Evolutionary conservation across 2,329 filamentous ascomycete species (phyloP), one percentile per base, ranked within the genome.

Genomic region (Alternaria viburni): DNA sequence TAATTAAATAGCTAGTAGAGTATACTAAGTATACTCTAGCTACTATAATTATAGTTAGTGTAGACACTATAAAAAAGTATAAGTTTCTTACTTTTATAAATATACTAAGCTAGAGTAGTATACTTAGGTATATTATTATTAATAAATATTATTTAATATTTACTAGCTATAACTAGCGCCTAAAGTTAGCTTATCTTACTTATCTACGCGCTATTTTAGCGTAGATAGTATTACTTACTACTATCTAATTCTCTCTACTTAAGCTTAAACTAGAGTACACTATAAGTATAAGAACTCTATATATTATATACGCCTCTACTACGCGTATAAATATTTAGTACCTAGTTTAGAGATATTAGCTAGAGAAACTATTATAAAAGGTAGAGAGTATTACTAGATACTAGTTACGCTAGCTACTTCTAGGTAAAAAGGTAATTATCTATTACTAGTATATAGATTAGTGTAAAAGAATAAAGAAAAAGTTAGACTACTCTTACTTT

Each of bases 101-200:
- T 17, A 6, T 61, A 17, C 30, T 72, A 66, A 70, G 43, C 26
- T 28, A 28, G 26, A 28, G 26, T 28, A 57, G 62, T 17, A 21
- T 67, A 11, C 65, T 72, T 21, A 26, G 55, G 21, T 46, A 52
- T n/a, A 65, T 74, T 4, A 64, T 71, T 11, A 45, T 69, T 10
- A 54, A 67, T 41, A 52, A 73, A 67, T 67, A 64, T 68, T 43
- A 72, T 69, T 55, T 73, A 5, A 45, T 54, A 1, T 66, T 72
- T 41, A 69, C 26, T 28, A 28, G 26, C 26, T 52, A 28, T 28
- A n/a, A 67, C 65, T 73, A 28, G 66, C 49, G 43, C 32, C 47
- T 23, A 28, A 70, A 68, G 50, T 58, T 70, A 13, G 23, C 46
- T 12, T 17, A 47, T 21, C 11, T 73, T 7, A 56, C 59, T 55